Base-by-base conservation (phyloP, 169 alveolate genomes). In the Babesia bigemina region DNA sequence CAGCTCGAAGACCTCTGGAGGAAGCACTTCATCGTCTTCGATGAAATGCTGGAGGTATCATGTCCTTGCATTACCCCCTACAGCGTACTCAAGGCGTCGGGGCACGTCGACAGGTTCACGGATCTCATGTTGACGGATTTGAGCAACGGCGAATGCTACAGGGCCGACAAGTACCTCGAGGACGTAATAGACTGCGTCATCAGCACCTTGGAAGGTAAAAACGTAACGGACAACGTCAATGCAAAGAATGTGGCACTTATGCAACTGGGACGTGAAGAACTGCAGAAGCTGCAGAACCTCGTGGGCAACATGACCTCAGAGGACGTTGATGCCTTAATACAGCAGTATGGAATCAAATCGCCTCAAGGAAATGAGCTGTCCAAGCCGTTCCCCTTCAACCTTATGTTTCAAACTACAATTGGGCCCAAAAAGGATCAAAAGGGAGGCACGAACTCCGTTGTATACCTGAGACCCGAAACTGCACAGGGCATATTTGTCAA, bases 401-500 rank as follows among this genome's bases (percentile, higher is more conserved):
- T 98, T 42, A 97, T 98, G 99, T 97, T 98, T 67, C 93, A 89
- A 63, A 95, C 99, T 36, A 86, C 86, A 67, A 94, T 97, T 21
- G 99, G 99, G 0, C 99, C 99, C 14, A 90, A 94, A 73, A 95
- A 93, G 16, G 69, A 56, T 13, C 47, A 58, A 48, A 71, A 71
- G 62, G 69, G 63, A 10, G 77, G 71, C 19, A 19, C 19, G 14
- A 73, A 79, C 63, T 57, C 72, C 9, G 79, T 86, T 39, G 99
- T 98, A 10, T 98, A 63, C 76, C 73, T 98, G 56, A 93, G 99
- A 44, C 99, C 99, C 4, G 99, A 98, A 82, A 98, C 99, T 0
- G 99, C 99, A 1, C 98, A 98, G 85, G 99, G 99, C 28, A 97
- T 96, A 48, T 98, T 98, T 86, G 98, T 97, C 26, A 98, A 98